Evolutionary conservation across 257 asterid species (phyloP).

Genomic region (Lycium barbarum): DNA sequence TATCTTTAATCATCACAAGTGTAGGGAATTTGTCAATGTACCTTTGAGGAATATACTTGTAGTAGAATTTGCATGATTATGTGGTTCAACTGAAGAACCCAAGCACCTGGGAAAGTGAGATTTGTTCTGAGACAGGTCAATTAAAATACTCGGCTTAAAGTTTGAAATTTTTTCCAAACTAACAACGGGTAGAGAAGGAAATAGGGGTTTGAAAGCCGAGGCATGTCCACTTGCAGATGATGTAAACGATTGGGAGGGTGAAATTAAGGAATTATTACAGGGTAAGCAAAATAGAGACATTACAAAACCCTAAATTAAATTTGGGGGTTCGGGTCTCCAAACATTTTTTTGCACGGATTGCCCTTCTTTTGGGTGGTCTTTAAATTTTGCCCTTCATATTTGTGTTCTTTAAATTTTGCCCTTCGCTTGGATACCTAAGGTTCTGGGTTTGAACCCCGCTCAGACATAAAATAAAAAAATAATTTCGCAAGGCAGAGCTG

Average conservation of each 20-base stretch:
- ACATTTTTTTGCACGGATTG: too few relatives aligned
- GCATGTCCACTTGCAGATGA: not conserved
- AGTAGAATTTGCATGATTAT: not conserved
- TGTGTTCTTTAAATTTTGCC: too few relatives aligned
- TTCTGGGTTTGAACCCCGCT: too few relatives aligned
- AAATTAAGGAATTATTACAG: conserved; percentile 1
- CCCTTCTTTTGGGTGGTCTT: too few relatives aligned
- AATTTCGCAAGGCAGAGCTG: too few relatives aligned
- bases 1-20: not conserved
- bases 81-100: conserved; percentile 1
- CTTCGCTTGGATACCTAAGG: too few relatives aligned
- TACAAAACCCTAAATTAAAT: not conserved
- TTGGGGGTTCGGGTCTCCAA: not conserved
- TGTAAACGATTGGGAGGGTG: not conserved
- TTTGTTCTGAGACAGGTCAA: conserved; percentile 10
- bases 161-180: not conserved
- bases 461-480: too few relatives aligned
- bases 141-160: too few relatives aligned
- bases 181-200: not conserved
- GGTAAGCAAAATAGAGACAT: conserved; percentile 24
- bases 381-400: too few relatives aligned
- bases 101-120: not conserved
- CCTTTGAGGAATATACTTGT: conserved; percentile 20
- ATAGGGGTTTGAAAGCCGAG: not conserved
- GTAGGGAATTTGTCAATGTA: not conserved